Base-by-base conservation (phyloP, 2,329 filamentous ascomycete genomes). In the Tolypocladium capitatum region DNA sequence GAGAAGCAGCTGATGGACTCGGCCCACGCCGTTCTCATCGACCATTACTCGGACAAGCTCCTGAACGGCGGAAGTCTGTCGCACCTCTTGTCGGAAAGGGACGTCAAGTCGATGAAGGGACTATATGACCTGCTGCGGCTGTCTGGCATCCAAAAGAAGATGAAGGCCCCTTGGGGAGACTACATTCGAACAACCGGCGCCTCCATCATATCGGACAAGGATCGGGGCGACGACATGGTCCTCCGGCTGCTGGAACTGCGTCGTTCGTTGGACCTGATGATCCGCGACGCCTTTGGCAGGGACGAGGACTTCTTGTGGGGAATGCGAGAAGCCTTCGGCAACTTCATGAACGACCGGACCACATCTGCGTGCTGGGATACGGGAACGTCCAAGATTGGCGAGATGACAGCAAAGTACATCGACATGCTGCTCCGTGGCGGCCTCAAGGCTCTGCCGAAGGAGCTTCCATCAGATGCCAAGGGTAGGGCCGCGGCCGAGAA, bases 381-480 rank as follows among this genome's bases (percentile, higher is more conserved):
- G 0, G 84, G 89, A 48, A 94, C 90, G 48, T 88, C 89, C 18
- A 97, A 94, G 71, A 88, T 94, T 14, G 92, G 91, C 45, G 92
- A 98, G 69, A 95, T 97, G 90, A 94, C 96, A 56, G 94, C 92
- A 30, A 97, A 96, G 66, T 90, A 97, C 58, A 85, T 98, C 52
- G 92, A 98, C 65, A 75, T 85, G 68, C 73, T 98, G 20, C 75
- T 98, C 31, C 82, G 89, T 48, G 88, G 88, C 45, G 94, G 92
- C 1, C 74, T 91, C 43, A 97, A 94, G 63, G 83, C 84, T 0
- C 76, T 94, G 9, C 87, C 86, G 1, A 75, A 80, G 41, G 76
- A 79, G 21, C 71, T 91, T 9, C 70, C 81, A 1, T 78, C 81
- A 1, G 79, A 84, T 55, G 63, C 65, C 35, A 77, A 76, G 52